Conservation (phyloP, 2,329 filamentous ascomycete genomes). For the Aquanectria penicillioides region DNA sequence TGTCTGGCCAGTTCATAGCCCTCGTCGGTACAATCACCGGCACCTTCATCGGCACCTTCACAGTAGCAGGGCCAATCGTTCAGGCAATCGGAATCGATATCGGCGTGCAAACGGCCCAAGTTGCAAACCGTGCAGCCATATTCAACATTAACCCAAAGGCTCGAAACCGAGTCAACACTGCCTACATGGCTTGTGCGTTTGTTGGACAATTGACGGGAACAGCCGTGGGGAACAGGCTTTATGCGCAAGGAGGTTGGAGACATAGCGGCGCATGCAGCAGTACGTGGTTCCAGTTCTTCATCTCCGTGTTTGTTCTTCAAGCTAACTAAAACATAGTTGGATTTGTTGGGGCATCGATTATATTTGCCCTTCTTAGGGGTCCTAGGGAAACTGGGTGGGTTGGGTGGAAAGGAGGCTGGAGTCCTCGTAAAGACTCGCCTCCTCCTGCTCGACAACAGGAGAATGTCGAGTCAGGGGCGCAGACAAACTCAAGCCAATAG, state of each 20-base stretch:
- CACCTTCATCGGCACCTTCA: conserved; percentile 73
- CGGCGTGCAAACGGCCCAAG: conserved; percentile 77
- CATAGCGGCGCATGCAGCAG: conserved; percentile 54
- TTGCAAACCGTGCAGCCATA: conserved; percentile 76
- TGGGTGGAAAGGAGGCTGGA: conserved; percentile 47
- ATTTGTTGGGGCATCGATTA: conserved; percentile 36
- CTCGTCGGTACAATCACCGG: conserved; percentile 72
- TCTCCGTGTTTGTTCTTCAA: not conserved
- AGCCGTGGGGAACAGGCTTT: conserved; percentile 64
- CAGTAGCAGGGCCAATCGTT: conserved; percentile 76
- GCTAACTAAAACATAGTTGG: conserved; percentile 31
- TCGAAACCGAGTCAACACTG: conserved; percentile 81
- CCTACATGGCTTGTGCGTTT: conserved; percentile 82
- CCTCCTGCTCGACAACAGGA: conserved; percentile 1
- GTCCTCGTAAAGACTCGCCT: conserved; percentile 26
- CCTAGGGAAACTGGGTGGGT: conserved; percentile 46
- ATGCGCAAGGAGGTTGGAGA: conserved; percentile 61
- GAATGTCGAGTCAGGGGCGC: conserved; percentile 18
- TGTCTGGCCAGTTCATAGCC: conserved; percentile 68
- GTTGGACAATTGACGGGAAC: conserved; percentile 80
- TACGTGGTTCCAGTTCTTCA: conserved; percentile 14
- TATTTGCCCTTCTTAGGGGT: conserved; percentile 43
- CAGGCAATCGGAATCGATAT: conserved; percentile 78
- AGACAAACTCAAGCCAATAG: not conserved
- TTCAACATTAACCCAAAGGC: conserved; percentile 77